Evolutionary conservation across 1,284 basidiomycete genomes (phyloP).

Genomic region (Trichosporon sp.): DNA sequence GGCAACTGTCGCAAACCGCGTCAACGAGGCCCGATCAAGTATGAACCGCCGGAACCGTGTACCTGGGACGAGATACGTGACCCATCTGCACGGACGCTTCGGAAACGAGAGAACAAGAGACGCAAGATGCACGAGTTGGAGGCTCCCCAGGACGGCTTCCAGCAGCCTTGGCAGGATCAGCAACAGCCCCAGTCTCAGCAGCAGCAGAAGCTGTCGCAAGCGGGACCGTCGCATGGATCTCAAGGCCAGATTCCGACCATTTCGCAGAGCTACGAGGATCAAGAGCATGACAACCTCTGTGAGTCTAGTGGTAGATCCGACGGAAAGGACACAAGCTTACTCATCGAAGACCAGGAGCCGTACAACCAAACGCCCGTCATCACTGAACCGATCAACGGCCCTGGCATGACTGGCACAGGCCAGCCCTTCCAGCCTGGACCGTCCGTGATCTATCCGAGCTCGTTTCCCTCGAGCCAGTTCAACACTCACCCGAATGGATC

Average conservation of each 20-base stretch:
- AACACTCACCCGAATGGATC: background rate
- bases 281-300: background rate
- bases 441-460: background rate
- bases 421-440: constrained; percentile 9
- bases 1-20: constrained; percentile 48
- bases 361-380: constrained; percentile 10
- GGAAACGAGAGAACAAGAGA: constrained; percentile 37
- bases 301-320: background rate
- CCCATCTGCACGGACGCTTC: constrained; percentile 39
- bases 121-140: constrained; percentile 20
- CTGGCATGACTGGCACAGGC: constrained; percentile 6
- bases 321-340: background rate
- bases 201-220: background rate
- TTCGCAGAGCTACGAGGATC: background rate
- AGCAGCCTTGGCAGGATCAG: constrained; percentile 10
- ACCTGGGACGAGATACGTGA: constrained; percentile 50
- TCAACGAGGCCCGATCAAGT: constrained; percentile 37
- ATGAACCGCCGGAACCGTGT: constrained; percentile 38
- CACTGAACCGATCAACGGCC: constrained; percentile 4
- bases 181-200: constrained; percentile 1
- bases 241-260: background rate
- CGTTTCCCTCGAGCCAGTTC: background rate
- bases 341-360: background rate
- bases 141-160: constrained; percentile 5
- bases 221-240: background rate